Percentiles rank a stretch among this genome's conserved stretches.
Conservation (phyloP, 1,139 yeast genomes). For the Eremothecium sinecaudum region DNA sequence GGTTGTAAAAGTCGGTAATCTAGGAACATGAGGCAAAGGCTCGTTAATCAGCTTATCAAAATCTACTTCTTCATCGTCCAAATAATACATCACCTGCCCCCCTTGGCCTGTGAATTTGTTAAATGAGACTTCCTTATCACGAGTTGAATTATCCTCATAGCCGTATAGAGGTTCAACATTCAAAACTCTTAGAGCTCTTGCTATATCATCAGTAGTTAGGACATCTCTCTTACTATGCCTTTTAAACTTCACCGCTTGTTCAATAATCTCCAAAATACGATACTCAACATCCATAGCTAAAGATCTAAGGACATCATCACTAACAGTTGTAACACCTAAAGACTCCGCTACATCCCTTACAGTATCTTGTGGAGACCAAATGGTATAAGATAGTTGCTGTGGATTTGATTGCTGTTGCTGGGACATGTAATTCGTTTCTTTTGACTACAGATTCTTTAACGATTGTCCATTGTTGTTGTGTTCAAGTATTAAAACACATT, state of each 20-base stretch:
- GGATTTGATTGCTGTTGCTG: constrained; percentile 15
- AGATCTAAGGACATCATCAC: constrained; percentile 89
- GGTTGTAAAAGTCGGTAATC: constrained; percentile 86
- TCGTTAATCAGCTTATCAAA: constrained; percentile 89
- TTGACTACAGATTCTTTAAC: too few species aligned
- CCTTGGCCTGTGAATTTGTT: constrained; percentile 28
- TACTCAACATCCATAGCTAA: constrained; percentile 98
- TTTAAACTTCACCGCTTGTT: constrained; percentile 93
- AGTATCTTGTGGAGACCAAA: constrained; percentile 97
- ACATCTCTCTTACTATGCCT: constrained; percentile 83
- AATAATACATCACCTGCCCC: constrained; percentile 74
- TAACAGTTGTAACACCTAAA: constrained; percentile 64
- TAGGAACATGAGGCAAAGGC: constrained; percentile 91
- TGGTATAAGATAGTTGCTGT: constrained; percentile 56
- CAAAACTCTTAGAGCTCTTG: constrained; percentile 69
- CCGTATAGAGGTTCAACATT: constrained; percentile 86
- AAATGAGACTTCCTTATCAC: constrained; percentile 32
- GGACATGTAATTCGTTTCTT: too few species aligned
- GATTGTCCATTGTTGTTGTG: too few species aligned
- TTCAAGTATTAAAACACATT: too few species aligned
- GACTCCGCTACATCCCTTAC: constrained; percentile 94
- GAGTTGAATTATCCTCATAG: constrained; percentile 36
- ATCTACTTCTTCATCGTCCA: constrained; percentile 86
- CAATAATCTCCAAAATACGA: constrained; percentile 87
- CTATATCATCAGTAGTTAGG: constrained; percentile 72